Conservation (phyloP, 2,329 filamentous ascomycete species). For the Tolypocladium ophioglossoides region DNA sequence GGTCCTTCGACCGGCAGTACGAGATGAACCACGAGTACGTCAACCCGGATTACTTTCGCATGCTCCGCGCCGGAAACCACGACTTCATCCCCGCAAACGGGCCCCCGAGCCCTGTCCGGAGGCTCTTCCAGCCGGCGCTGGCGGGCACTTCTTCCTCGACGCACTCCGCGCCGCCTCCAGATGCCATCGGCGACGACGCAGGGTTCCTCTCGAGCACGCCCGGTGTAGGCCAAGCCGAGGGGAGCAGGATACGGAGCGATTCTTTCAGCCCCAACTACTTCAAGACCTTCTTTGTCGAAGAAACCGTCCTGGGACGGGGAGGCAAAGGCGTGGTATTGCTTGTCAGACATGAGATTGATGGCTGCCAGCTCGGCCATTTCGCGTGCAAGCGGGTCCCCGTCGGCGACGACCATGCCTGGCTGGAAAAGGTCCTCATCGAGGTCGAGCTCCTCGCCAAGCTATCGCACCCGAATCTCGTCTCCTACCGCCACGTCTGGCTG, state of each 20-base stretch:
- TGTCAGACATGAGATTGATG: conserved; percentile 87
- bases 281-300: conserved; percentile 82
- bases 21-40: conserved; percentile 53
- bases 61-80: conserved; percentile 56
- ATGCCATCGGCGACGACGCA: conserved; percentile 17
- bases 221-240: conserved; percentile 33
- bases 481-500: conserved; percentile 94
- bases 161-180: conserved; percentile 7
- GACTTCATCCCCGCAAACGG: conserved; percentile 33
- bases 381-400: conserved; percentile 97
- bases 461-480: conserved; percentile 89
- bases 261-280: conserved; percentile 94
- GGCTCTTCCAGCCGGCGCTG: conserved; percentile 37
- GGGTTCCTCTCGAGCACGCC: conserved; percentile 46
- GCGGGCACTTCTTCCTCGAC: conserved; percentile 7
- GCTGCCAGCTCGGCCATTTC: conserved; percentile 79
- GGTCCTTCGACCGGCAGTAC: conserved; percentile 33
- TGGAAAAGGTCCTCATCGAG: conserved; percentile 87
- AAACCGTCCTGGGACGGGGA: conserved; percentile 74
- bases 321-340: conserved; percentile 91
- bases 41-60: conserved; percentile 87
- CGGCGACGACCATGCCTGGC: conserved; percentile 86
- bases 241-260: conserved; percentile 67
- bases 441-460: conserved; percentile 87
- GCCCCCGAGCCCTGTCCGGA: conserved; percentile 43